phyloP scores from a whole-genome alignment of 2,329 filamentous ascomycete species.

The Chrysoporthe cubensis region DNA sequence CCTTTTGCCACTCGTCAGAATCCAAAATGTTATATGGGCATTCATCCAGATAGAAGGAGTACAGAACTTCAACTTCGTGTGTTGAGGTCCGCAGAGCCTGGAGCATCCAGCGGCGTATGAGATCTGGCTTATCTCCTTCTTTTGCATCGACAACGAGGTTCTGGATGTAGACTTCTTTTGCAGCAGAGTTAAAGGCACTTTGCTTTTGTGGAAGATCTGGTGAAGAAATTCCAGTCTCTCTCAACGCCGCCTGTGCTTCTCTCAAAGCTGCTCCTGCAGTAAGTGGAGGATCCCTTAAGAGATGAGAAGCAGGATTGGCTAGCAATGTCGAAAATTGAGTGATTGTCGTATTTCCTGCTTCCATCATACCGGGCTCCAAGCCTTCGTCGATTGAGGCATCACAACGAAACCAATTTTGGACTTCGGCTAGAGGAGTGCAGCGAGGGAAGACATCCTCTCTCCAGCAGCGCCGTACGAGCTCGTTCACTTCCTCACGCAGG shows the following conservation, averaged over 20 bases:
- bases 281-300: constrained; percentile 44
- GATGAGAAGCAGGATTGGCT: constrained; percentile 50
- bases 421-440: constrained; percentile 44
- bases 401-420: constrained; percentile 35
- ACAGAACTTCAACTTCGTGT: constrained; percentile 49
- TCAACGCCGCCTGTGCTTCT: constrained; percentile 43
- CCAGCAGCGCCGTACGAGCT: constrained; percentile 46
- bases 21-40: constrained; percentile 39
- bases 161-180: constrained; percentile 54
- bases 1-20: constrained; percentile 45
- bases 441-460: constrained; percentile 48
- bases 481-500: constrained; percentile 40
- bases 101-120: constrained; percentile 57
- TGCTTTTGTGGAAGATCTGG: constrained; percentile 39
- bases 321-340: constrained; percentile 46
- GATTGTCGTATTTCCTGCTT: not conserved
- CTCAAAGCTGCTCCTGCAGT: constrained; percentile 48
- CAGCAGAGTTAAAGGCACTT: constrained; percentile 44
- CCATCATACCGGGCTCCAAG: not conserved
- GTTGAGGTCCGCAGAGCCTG: constrained; percentile 53
- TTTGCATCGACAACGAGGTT: constrained; percentile 44
- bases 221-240: not conserved
- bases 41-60: constrained; percentile 39
- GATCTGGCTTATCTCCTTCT: constrained; percentile 47
- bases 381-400: constrained; percentile 47